Evolutionary conservation across 148 eudicot genomes (phyloP).

Genomic region (Rhododendron vialii): DNA sequence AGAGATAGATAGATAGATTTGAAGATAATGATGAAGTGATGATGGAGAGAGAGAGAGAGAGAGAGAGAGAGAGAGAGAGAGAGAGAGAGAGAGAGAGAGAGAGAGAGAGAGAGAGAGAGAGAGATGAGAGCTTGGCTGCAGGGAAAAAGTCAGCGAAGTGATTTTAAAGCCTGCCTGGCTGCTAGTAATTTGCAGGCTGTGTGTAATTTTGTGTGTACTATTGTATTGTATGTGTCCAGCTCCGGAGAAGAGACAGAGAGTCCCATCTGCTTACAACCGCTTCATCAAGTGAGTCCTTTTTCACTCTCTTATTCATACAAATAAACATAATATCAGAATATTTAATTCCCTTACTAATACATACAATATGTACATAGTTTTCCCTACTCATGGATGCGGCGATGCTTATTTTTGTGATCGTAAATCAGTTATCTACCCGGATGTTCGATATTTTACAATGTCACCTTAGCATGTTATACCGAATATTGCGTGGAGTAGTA

Average conservation of each 20-base stretch:
- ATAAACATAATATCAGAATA: no score
- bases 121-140: conserved; percentile 1
- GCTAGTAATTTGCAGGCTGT: background rate
- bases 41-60: background rate
- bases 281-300: conserved; percentile 74
- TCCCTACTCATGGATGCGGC: no score
- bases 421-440: no score
- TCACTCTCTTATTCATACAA: no score
- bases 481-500: background rate
- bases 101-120: background rate
- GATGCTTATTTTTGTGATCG: no score
- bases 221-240: conserved; percentile 35
- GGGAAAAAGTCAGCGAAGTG: conserved; percentile 13
- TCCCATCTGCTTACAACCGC: conserved; percentile 71
- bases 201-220: background rate
- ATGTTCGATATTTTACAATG: background rate
- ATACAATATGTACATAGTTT: no score
- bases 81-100: background rate
- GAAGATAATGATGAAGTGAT: no score
- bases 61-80: background rate
- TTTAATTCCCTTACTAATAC: no score
- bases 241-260: conserved; percentile 93
- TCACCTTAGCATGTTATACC: no score
- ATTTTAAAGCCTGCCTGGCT: background rate
- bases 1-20: background rate